Conservation (phyloP, 306 rosid genomes). For the Prunus mira region DNA sequence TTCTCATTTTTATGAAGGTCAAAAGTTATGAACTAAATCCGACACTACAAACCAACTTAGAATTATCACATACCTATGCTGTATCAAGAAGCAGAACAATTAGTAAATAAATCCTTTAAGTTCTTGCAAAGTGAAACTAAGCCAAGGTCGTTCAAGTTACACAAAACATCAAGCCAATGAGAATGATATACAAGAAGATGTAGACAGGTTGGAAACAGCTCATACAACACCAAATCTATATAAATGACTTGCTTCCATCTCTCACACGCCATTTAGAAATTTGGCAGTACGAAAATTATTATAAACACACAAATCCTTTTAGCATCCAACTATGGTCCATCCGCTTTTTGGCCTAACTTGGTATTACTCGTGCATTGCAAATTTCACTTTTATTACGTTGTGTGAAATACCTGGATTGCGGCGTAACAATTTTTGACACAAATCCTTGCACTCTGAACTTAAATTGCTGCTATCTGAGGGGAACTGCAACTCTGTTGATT, state of each 20-base stretch:
- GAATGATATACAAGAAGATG: not conserved
- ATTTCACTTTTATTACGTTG: not conserved
- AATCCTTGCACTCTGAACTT: slow-evolving; percentile 83
- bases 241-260: slow-evolving; percentile 5
- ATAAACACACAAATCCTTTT: not conserved
- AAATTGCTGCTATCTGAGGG: slow-evolving; percentile 57
- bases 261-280: not conserved
- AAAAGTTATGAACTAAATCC: slow-evolving; percentile 5
- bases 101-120: not conserved
- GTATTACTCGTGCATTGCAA: not conserved
- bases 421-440: slow-evolving; percentile 88
- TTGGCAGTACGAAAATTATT: not conserved
- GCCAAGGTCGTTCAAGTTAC: not conserved
- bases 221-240: not conserved
- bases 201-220: not conserved
- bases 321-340: not conserved
- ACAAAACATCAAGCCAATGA: not conserved
- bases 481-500: slow-evolving; percentile 77
- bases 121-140: not conserved
- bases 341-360: not conserved
- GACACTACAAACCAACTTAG: slow-evolving; percentile 21
- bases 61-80: slow-evolving; percentile 14
- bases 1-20: not conserved
- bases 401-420: slow-evolving; percentile 77
- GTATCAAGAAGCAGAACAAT: too few relatives aligned